These are phyloP conservation scores for Poronia punctata DNA, from an alignment of 495 filamentous ascomycete species.

Conservation along the genomic window DNA sequence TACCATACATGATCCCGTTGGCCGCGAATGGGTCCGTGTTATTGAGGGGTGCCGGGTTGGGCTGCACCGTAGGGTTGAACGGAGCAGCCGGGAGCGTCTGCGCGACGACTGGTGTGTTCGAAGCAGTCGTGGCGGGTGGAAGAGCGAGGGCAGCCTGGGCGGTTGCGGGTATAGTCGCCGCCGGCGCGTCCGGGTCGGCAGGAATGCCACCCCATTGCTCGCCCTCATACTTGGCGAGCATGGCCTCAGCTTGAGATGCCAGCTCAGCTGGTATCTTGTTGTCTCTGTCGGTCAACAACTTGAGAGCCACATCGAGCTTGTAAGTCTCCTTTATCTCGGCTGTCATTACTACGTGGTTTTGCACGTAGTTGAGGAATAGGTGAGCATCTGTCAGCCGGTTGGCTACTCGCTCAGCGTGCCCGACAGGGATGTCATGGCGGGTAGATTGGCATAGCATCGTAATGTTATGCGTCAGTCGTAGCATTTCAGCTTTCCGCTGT, in stretches of 20 bases:
- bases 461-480: neutral
- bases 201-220: conserved; percentile 19
- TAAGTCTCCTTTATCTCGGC: conserved; percentile 5
- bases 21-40: too few relatives aligned
- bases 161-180: neutral
- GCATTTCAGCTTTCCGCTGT: neutral
- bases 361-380: conserved; percentile 15
- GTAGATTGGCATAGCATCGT: neutral
- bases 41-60: too few relatives aligned
- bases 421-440: neutral
- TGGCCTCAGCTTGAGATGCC: conserved; percentile 4
- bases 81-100: conserved; percentile 14
- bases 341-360: conserved; percentile 11
- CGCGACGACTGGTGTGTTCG: neutral
- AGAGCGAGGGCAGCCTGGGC: neutral
- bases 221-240: conserved; percentile 7
- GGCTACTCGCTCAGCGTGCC: neutral
- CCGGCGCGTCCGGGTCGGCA: conserved; percentile 4
- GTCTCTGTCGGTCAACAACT: neutral
- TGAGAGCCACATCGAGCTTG: neutral
- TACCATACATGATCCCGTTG: conserved; percentile 39
- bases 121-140: neutral
- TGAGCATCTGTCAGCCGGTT: conserved; percentile 3
- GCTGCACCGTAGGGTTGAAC: too few relatives aligned
- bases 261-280: neutral